Conservation (phyloP, 805 yeast genomes). For the Yamadazyma paraphyllophila region DNA sequence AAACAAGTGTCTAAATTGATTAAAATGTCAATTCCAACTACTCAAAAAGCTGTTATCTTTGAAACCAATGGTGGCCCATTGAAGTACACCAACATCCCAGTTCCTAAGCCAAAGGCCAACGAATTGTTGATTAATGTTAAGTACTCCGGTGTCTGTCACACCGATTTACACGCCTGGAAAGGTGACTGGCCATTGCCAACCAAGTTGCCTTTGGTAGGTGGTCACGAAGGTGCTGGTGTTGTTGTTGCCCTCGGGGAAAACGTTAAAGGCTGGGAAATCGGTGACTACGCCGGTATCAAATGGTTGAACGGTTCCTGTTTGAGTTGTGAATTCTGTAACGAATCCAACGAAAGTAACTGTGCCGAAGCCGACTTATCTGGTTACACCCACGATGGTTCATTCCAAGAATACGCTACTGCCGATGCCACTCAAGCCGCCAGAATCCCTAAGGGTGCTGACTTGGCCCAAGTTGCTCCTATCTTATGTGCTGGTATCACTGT, state of each 20-base stretch:
- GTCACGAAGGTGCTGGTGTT: constrained; percentile 50
- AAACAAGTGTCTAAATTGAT: constrained; percentile 4
- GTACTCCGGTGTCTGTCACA: constrained; percentile 48
- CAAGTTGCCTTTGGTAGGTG: constrained; percentile 47
- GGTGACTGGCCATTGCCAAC: constrained; percentile 47
- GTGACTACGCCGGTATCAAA: constrained; percentile 45
- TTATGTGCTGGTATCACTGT: constrained; percentile 69
- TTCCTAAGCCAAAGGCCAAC: constrained; percentile 39
- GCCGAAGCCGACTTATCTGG: constrained; percentile 68
- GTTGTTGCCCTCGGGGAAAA: constrained; percentile 43
- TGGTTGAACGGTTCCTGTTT: constrained; percentile 48
- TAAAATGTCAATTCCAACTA: constrained; percentile 31
- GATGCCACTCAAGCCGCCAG: constrained; percentile 63
- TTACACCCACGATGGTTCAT: constrained; percentile 70
- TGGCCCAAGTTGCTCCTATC: constrained; percentile 58
- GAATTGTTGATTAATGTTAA: constrained; percentile 43
- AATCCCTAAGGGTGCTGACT: constrained; percentile 54
- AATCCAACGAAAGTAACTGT: constrained; percentile 52
- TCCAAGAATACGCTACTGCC: constrained; percentile 66
- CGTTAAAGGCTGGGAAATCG: constrained; percentile 42
- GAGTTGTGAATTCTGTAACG: constrained; percentile 42
- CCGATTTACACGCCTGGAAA: constrained; percentile 48
- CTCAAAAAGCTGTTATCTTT: constrained; percentile 44
- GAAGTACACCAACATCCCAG: constrained; percentile 41
- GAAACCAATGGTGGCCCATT: constrained; percentile 44